Base-by-base conservation (phyloP, 495 filamentous ascomycete species). In the Podospora fimiseda region DNA sequence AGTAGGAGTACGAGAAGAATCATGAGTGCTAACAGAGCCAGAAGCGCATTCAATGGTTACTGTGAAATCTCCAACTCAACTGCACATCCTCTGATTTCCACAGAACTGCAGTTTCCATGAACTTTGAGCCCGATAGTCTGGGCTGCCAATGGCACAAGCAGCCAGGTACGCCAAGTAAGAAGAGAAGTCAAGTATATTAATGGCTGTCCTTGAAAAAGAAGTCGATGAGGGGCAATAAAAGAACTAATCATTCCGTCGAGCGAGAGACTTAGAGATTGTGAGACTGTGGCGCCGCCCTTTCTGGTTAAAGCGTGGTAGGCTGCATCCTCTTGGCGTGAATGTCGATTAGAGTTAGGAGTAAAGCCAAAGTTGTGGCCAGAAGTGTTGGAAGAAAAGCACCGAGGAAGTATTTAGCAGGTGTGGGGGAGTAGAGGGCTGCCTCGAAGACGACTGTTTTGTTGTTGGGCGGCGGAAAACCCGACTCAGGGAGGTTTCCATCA, bases 261-360 rank as follows among this genome's bases (percentile, higher is more conserved):
- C 55, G 1, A 62, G 1, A 70, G 55, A 22, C 64, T 66, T 4
- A 70, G 56, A 0, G 67, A 72, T 8, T 61, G 58, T 9, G 49
- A 41, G 0, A 63, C 66, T 0, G 55, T 14, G 13, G 58, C 62
- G 6, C 67, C 68, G 13, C 15, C 37, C 9, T 36, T 45, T 30
- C 58, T 57, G 20, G 67, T 60, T 19, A 72, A 55, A 41, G 59
- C 67, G 47, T 70, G 64, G 63, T 62, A 72, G 69, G 69, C 57
- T 69, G 63, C 18, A 65, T 56, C 43, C 62, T 58, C 56, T 69
- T 69, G 36, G 66, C 66, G 40, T 59, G 62, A 33, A 58, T 46
- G 60, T 70, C 62, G 37, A 72, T 60, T 53, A 70, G 67, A 33
- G 62, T 63, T 16, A 72, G 52, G 2, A 66, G 64, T 20, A 70